A percentile compares a stretch with the other conserved stretches of the same genome.
phyloP scores from a whole-genome alignment of 352 stramenopile genomes.

The Blastocystis sp. region DNA sequence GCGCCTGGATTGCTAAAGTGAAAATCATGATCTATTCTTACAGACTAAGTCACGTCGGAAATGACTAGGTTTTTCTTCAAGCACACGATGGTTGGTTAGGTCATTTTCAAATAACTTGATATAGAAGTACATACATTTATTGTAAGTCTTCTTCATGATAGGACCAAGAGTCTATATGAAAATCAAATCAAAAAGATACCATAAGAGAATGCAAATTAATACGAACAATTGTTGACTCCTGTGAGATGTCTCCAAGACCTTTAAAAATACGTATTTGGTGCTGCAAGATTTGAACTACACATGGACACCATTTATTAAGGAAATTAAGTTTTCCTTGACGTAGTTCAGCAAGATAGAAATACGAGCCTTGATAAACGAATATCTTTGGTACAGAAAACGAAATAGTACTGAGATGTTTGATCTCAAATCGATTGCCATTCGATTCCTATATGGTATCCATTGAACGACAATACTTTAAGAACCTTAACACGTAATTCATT shows the following conservation, averaged over 20 bases:
- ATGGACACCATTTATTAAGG: constrained; percentile 5
- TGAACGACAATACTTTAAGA: neutral
- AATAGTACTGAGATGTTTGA: neutral
- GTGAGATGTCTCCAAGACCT: neutral
- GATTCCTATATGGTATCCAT: neutral
- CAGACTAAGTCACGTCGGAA: constrained; percentile 22
- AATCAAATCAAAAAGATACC: neutral
- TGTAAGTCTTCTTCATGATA: constrained; percentile 47
- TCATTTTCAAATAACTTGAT: constrained; percentile 55
- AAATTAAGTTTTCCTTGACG: constrained; percentile 33
- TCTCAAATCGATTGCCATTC: neutral
- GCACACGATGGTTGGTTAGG: constrained; percentile 19
- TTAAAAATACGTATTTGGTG: constrained; percentile 12
- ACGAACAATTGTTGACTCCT: neutral
- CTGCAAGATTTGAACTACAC: neutral
- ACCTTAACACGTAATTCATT: neutral
- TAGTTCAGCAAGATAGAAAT: constrained; percentile 9
- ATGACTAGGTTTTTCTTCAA: constrained; percentile 20
- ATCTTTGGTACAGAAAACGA: constrained; percentile 25
- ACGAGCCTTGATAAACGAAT: constrained; percentile 16
- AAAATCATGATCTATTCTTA: neutral
- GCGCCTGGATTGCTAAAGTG: neutral
- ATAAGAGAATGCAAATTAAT: constrained; percentile 48
- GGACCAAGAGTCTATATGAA: neutral
- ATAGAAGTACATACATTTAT: constrained; percentile 31